Conservation (phyloP, 2,329 filamentous ascomycete genomes). For the Pseudogymnoascus sp. region DNA sequence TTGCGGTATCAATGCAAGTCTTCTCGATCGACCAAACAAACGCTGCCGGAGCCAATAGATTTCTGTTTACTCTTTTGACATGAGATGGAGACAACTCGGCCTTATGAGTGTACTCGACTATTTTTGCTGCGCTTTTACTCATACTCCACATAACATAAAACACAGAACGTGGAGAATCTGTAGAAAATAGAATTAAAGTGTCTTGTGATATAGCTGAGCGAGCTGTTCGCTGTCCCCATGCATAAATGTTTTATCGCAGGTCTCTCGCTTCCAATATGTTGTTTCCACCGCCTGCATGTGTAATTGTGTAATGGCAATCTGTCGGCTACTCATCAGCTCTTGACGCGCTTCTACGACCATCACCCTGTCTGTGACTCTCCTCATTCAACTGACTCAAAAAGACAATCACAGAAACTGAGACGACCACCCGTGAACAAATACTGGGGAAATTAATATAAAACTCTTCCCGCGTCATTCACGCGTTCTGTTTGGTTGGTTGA, state of each 20-base stretch:
- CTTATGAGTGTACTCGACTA: background rate
- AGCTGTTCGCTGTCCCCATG: background rate
- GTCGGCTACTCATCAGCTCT: background rate
- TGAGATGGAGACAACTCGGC: background rate
- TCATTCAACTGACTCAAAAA: constrained; percentile 2
- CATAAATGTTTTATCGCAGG: background rate
- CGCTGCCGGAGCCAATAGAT: background rate
- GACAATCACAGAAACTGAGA: constrained; percentile 1
- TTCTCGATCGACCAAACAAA: background rate
- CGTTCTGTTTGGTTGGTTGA: constrained; percentile 4
- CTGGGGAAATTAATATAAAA: constrained; percentile 2
- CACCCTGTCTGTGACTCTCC: background rate
- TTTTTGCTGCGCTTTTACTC: background rate
- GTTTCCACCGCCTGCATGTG: background rate
- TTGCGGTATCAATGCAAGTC: constrained; percentile 5
- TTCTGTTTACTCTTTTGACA: constrained; percentile 4
- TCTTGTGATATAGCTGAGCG: constrained; percentile 3
- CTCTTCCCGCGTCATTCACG: constrained; percentile 3
- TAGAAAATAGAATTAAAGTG: background rate
- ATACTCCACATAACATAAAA: constrained; percentile 6
- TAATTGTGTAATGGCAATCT: background rate
- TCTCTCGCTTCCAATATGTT: constrained; percentile 5
- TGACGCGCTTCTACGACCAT: constrained; percentile 5
- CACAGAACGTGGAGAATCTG: background rate
- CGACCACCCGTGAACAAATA: background rate